phyloP scores from a whole-genome alignment of 2,329 filamentous ascomycete genomes.

The Exserohilum rostratum region DNA sequence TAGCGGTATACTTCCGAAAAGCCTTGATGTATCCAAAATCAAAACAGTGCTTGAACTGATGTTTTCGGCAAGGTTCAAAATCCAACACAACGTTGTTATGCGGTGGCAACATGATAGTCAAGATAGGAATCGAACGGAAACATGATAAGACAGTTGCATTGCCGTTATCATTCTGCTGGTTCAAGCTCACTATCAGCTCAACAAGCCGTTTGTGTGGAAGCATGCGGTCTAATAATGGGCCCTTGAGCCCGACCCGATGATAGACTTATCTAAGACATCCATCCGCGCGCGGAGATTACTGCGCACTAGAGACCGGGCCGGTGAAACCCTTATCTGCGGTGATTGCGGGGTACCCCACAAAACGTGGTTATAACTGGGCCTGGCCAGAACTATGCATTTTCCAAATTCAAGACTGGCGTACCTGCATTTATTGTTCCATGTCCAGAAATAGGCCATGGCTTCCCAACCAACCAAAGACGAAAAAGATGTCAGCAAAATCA shows the following conservation, averaged over 20 bases:
- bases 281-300: background rate
- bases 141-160: too few species aligned
- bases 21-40: too few species aligned
- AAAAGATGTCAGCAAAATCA: constrained; percentile 1
- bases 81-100: too few species aligned
- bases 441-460: constrained; percentile 4
- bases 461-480: constrained; percentile 1
- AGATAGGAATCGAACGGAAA: too few species aligned
- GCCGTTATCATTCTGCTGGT: too few species aligned
- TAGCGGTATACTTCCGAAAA: too few species aligned
- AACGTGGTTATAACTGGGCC: background rate
- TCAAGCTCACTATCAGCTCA: background rate
- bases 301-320: constrained; percentile 8
- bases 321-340: constrained; percentile 4
- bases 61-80: too few species aligned
- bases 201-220: background rate
- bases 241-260: background rate
- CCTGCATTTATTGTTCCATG: background rate
- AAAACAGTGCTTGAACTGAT: too few species aligned
- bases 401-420: background rate
- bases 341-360: constrained; percentile 1
- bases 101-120: too few species aligned
- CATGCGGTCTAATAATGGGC: background rate
- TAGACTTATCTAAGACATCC: background rate
- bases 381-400: background rate